phyloP scores from a whole-genome alignment of 1,284 basidiomycete species.

The Ustilago lituana region DNA sequence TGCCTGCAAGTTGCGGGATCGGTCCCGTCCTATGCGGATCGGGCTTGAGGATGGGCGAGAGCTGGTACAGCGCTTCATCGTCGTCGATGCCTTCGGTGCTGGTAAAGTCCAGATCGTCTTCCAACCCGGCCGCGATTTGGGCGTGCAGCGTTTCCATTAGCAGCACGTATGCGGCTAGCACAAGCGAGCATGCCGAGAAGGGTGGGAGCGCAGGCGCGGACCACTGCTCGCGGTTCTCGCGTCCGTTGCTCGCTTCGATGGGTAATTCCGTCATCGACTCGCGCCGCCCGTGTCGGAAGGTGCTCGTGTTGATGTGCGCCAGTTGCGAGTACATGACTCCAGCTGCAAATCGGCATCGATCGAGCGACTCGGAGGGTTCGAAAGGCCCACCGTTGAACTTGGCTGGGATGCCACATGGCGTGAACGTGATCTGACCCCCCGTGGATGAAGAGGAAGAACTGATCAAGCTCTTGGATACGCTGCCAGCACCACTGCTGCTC shows the following conservation, averaged over 20 bases:
- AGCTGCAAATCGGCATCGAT: conserved; percentile 53
- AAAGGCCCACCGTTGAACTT: conserved; percentile 55
- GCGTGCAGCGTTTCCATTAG: conserved; percentile 59
- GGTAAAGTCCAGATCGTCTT: conserved; percentile 35
- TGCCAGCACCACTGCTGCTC: conserved; percentile 33
- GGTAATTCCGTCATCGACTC: conserved; percentile 33
- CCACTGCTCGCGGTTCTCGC: conserved; percentile 42
- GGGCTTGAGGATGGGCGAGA: conserved; percentile 36
- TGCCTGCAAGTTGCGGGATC: conserved; percentile 21
- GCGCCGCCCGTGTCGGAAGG: conserved; percentile 40
- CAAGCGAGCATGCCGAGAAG: conserved; percentile 56
- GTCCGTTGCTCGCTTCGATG: conserved; percentile 20
- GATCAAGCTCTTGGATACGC: conserved; percentile 24
- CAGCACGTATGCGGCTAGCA: conserved; percentile 54
- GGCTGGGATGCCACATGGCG: conserved; percentile 29
- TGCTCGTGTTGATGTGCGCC: conserved; percentile 39
- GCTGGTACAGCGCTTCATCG: conserved; percentile 21
- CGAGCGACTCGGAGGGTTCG: conserved; percentile 48
- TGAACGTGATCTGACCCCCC: conserved; percentile 11
- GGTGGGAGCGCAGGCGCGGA: conserved; percentile 53
- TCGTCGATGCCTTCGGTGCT: conserved; percentile 17
- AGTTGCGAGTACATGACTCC: conserved; percentile 50
- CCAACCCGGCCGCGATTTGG: conserved; percentile 37
- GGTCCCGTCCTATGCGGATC: conserved; percentile 25
- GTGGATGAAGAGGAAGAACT: conserved; percentile 20